phyloP scores from a whole-genome alignment of 2,329 filamentous ascomycete species.

The Ascochyta rabiei region DNA sequence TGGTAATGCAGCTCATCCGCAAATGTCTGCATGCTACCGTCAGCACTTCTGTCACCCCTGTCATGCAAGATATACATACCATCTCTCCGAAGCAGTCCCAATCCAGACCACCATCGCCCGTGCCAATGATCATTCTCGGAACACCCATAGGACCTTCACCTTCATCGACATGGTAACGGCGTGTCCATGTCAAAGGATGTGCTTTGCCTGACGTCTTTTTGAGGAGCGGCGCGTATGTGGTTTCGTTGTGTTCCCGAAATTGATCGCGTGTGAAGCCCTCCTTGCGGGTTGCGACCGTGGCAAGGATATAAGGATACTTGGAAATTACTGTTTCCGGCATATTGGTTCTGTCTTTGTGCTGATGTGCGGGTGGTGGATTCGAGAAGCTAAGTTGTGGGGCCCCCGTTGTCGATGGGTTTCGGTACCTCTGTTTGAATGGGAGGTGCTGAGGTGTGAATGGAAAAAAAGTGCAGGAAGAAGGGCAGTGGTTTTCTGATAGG shows the following conservation, averaged over 20 bases:
- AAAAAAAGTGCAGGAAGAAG: neutral
- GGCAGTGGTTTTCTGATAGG: conserved; percentile 3
- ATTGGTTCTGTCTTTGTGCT: neutral
- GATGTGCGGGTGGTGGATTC: neutral
- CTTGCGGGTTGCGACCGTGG: conserved; percentile 21
- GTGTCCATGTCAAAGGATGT: conserved; percentile 26
- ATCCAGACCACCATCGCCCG: conserved; percentile 20
- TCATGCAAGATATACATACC: neutral
- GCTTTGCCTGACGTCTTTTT: conserved; percentile 19
- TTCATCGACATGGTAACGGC: conserved; percentile 23
- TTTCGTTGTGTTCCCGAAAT: conserved; percentile 25
- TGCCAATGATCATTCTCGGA: conserved; percentile 17
- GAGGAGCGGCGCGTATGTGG: conserved; percentile 17
- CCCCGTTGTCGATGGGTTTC: conserved; percentile 3
- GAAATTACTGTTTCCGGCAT: conserved; percentile 19
- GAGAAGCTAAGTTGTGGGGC: neutral
- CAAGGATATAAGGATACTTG: conserved; percentile 22
- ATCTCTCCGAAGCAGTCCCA: conserved; percentile 29
- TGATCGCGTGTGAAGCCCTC: conserved; percentile 19
- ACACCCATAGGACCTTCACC: conserved; percentile 20
- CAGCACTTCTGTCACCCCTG: neutral
- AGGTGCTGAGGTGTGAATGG: conserved; percentile 1
- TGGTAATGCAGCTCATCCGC: conserved; percentile 27
- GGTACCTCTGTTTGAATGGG: neutral
- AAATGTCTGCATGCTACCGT: conserved; percentile 8